Percentiles rank a stretch among this genome's conserved stretches.
These are phyloP conservation scores for Mollisiaceae sp. DNA, from an alignment of 2,329 filamentous ascomycete species.

Conservation along the genomic window DNA sequence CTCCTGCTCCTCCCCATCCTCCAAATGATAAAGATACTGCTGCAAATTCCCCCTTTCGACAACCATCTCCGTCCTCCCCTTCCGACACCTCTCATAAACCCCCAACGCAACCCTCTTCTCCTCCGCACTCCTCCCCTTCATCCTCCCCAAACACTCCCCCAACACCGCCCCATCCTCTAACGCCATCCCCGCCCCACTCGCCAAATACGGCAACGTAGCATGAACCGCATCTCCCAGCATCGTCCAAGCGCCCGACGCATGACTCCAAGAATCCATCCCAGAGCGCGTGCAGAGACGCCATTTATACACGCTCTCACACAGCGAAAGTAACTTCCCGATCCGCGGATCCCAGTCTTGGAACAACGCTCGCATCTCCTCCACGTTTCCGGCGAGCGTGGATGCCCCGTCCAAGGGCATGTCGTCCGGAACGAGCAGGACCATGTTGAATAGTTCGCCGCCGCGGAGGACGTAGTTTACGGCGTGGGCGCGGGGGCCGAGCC, in stretches of 20 bases:
- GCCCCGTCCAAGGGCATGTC: conserved; percentile 43
- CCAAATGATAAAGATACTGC: conserved; percentile 62
- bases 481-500: conserved; percentile 55
- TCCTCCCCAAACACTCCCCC: conserved; percentile 56
- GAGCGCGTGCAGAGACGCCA: conserved; percentile 64
- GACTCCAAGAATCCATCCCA: conserved; percentile 61
- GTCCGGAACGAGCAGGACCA: conserved; percentile 50
- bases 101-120: conserved; percentile 46
- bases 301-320: conserved; percentile 64
- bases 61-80: conserved; percentile 62
- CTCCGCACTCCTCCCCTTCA: conserved; percentile 7
- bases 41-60: conserved; percentile 65
- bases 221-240: conserved; percentile 69
- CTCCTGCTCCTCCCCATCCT: conserved; percentile 61
- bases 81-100: conserved; percentile 62
- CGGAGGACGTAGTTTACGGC: conserved; percentile 54
- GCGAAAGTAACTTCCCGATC: conserved; percentile 59
- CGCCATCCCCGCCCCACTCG: conserved; percentile 61
- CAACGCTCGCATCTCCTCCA: conserved; percentile 49
- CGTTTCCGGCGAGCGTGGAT: conserved; percentile 45
- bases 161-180: conserved; percentile 65
- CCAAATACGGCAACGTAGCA: conserved; percentile 67
- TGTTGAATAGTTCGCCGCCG: conserved; percentile 51
- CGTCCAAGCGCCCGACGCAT: conserved; percentile 59
- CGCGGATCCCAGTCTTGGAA: conserved; percentile 52